These are phyloP conservation scores for Penicillium coffeae DNA, from an alignment of 495 filamentous ascomycete genomes.

Conservation along the genomic window DNA sequence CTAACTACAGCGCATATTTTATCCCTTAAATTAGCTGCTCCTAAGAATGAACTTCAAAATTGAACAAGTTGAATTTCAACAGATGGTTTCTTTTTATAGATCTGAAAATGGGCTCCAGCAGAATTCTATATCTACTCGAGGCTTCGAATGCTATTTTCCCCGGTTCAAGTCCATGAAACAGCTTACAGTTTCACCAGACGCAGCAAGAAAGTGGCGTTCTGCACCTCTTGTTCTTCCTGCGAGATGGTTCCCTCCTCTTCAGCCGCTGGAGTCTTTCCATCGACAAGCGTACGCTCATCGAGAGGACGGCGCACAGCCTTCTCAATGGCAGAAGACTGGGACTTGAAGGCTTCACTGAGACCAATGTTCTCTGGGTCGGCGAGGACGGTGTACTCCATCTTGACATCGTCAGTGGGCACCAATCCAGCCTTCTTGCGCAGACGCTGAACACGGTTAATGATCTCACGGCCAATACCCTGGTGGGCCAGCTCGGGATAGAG, in stretches of 20 bases:
- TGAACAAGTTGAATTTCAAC: not conserved
- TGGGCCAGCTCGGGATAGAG: conserved; percentile 69
- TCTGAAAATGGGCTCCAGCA: not conserved
- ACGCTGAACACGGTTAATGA: conserved; percentile 78
- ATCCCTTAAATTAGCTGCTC: no score
- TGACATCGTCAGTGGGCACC: conserved; percentile 76
- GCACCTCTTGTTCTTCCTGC: conserved; percentile 86
- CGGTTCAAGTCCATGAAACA: not conserved
- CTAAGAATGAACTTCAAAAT: not conserved
- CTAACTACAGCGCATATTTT: no score
- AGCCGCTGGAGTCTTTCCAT: conserved; percentile 56
- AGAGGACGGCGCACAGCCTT: conserved; percentile 78
- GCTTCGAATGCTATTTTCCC: not conserved
- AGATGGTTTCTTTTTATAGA: not conserved
- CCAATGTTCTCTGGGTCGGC: conserved; percentile 74
- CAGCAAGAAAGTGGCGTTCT: conserved; percentile 80
- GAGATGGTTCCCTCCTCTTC: conserved; percentile 61
- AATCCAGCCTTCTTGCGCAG: conserved; percentile 80
- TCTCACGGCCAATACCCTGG: conserved; percentile 74
- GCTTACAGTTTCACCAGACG: conserved; percentile 71
- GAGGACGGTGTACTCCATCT: conserved; percentile 76
- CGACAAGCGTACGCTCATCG: conserved; percentile 65
- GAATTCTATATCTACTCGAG: not conserved
- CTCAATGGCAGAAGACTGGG: conserved; percentile 62
- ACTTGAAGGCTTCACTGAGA: conserved; percentile 68